phyloP scores from a whole-genome alignment of 352 stramenopile genomes.

The Pythium guiyangense region DNA sequence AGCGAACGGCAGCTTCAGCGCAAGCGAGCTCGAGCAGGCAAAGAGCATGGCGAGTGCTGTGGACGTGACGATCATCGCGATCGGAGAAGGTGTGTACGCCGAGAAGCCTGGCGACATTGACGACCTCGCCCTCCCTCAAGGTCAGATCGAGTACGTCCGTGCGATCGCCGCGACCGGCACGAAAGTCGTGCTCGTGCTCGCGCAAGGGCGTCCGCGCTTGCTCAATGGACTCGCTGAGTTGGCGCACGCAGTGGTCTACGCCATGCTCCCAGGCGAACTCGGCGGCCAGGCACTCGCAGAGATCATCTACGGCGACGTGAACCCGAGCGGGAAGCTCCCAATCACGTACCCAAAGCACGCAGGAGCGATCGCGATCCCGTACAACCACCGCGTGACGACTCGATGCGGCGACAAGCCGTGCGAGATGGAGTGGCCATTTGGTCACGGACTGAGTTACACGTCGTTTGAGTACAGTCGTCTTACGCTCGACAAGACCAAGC shows the following conservation, averaged over 20 bases:
- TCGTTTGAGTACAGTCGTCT: slow-evolving; percentile 52
- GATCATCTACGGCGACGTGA: slow-evolving; percentile 73
- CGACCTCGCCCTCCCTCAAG: slow-evolving; percentile 52
- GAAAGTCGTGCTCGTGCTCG: slow-evolving; percentile 81
- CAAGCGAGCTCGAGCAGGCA: slow-evolving; percentile 40
- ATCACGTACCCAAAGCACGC: slow-evolving; percentile 79
- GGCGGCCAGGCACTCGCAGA: slow-evolving; percentile 81
- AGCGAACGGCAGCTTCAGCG: slow-evolving; percentile 45
- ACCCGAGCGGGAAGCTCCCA: slow-evolving; percentile 77
- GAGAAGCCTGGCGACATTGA: slow-evolving; percentile 87
- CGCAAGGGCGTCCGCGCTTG: slow-evolving; percentile 73
- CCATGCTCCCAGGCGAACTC: slow-evolving; percentile 69
- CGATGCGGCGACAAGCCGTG: slow-evolving; percentile 46
- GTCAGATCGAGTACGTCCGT: slow-evolving; percentile 73
- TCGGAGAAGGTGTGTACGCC: slow-evolving; percentile 75
- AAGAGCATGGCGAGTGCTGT: slow-evolving; percentile 43
- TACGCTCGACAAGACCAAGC: slow-evolving; percentile 24
- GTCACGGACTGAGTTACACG: slow-evolving; percentile 65
- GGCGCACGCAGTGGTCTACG: slow-evolving; percentile 73
- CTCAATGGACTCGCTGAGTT: slow-evolving; percentile 48
- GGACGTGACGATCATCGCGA: slow-evolving; percentile 66
- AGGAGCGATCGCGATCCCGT: slow-evolving; percentile 62
- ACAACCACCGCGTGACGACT: slow-evolving; percentile 65
- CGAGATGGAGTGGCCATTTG: slow-evolving; percentile 66
- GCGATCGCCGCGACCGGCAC: slow-evolving; percentile 55